phyloP scores from a whole-genome alignment of 2,329 filamentous ascomycete species.

The Fusarium sp. region DNA sequence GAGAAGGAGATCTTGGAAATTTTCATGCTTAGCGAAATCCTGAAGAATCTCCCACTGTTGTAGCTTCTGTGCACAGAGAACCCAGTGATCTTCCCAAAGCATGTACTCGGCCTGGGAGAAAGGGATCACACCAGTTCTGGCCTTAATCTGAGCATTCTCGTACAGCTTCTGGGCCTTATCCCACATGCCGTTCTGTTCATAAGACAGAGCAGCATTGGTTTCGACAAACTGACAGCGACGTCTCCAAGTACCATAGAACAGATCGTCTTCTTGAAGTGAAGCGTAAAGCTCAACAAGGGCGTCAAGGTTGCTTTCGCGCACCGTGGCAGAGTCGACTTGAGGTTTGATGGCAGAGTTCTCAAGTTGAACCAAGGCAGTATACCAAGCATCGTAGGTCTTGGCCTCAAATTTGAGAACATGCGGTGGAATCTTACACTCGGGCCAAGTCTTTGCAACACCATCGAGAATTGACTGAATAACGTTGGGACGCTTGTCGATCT shows the following conservation, averaged over 20 bases:
- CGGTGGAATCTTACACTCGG: conserved; percentile 91
- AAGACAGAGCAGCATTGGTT: conserved; percentile 95
- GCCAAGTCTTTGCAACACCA: conserved; percentile 85
- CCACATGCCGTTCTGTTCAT: conserved; percentile 99
- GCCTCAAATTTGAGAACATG: conserved; percentile 97
- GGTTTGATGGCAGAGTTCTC: conserved; percentile 90
- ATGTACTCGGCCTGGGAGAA: conserved; percentile 98
- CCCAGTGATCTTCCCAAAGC: conserved; percentile 99
- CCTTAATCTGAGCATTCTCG: conserved; percentile 96
- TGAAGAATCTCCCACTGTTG: conserved; percentile 99
- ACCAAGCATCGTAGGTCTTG: conserved; percentile 96
- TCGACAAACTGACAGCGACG: conserved; percentile 96
- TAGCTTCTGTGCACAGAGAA: conserved; percentile 95
- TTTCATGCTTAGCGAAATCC: conserved; percentile 98
- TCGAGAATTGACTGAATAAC: conserved; percentile 93
- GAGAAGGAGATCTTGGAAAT: conserved; percentile 94
- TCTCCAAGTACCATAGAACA: conserved; percentile 98
- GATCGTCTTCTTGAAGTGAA: conserved; percentile 90
- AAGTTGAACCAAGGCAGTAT: conserved; percentile 89
- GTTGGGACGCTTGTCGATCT: conserved; percentile 95
- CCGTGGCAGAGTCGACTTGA: conserved; percentile 82
- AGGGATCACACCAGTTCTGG: conserved; percentile 92
- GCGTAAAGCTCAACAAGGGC: conserved; percentile 95
- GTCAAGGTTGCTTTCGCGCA: conserved; percentile 95
- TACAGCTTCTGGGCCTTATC: conserved; percentile 98